Conservation (phyloP, 2,329 filamentous ascomycete species). For the Talaromyces piceae region DNA sequence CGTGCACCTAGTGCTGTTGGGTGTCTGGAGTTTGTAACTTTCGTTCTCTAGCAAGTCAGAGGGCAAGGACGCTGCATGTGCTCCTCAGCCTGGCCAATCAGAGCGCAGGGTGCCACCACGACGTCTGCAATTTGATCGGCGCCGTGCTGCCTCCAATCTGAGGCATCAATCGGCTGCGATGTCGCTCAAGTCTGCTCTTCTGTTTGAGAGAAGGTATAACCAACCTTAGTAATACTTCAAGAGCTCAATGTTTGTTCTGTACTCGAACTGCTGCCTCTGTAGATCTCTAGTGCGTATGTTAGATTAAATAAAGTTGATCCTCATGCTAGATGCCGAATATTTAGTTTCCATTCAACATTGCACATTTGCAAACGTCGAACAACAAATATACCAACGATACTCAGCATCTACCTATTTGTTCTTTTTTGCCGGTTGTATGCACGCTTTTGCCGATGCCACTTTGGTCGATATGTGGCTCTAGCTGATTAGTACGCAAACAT, state of each 20-base stretch:
- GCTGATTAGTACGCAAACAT: not conserved
- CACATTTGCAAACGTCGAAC: too few relatives aligned
- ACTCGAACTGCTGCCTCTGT: too few relatives aligned
- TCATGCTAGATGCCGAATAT: too few relatives aligned
- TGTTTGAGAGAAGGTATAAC: too few relatives aligned
- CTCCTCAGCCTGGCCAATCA: constrained; percentile 5
- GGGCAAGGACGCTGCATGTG: constrained; percentile 7
- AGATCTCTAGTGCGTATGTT: too few relatives aligned
- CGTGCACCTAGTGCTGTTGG: too few relatives aligned
- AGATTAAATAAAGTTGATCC: too few relatives aligned
- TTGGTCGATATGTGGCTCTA: not conserved
- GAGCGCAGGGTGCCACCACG: constrained; percentile 5
- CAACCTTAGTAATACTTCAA: too few relatives aligned
- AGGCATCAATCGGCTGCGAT: not conserved
- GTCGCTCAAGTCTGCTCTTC: too few relatives aligned
- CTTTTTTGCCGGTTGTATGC: not conserved
- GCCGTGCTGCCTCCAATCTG: not conserved
- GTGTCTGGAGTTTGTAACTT: too few relatives aligned
- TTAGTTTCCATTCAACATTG: not conserved
- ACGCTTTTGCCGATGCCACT: not conserved
- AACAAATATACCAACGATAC: too few relatives aligned
- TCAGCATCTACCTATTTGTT: not conserved
- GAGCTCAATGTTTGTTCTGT: too few relatives aligned
- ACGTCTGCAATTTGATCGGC: not conserved
- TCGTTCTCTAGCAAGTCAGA: constrained; percentile 6